These are phyloP conservation scores for Nitzschia palea DNA, from an alignment of 108 stramenopile species.

Conservation along the genomic window DNA sequence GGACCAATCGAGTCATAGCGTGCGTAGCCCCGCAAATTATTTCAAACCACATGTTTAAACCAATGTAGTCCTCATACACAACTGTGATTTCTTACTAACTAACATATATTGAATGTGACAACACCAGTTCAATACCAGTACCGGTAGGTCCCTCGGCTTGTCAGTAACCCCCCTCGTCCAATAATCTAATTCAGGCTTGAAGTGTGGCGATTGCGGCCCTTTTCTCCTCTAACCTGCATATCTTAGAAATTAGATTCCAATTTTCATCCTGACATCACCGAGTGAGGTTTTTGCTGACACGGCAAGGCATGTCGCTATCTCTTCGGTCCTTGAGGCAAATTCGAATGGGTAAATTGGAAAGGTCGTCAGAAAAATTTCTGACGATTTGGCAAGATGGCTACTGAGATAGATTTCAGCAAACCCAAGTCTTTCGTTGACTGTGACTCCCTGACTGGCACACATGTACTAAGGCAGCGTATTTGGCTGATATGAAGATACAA, in stretches of 20 bases:
- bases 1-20: constrained; percentile 35
- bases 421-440: not conserved
- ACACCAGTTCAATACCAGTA: too few species aligned
- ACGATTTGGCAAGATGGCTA: not conserved
- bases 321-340: constrained; percentile 17
- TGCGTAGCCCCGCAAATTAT: too few species aligned
- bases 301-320: constrained; percentile 30
- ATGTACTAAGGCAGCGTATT: too few species aligned
- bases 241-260: constrained; percentile 24
- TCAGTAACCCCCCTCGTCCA: too few species aligned
- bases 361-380: constrained; percentile 16
- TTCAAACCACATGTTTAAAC: too few species aligned
- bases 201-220: constrained; percentile 15
- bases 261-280: constrained; percentile 19
- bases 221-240: constrained; percentile 26
- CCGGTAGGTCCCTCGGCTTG: too few species aligned
- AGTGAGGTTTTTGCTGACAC: constrained; percentile 23
- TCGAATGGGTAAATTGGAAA: not conserved
- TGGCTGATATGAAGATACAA: too few species aligned
- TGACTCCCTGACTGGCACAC: not conserved
- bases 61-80: too few species aligned
- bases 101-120: too few species aligned
- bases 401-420: not conserved
- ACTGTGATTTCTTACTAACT: too few species aligned
- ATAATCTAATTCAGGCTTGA: too few species aligned